phyloP scores from a whole-genome alignment of 2,329 filamentous ascomycete genomes.

The Domatiomyces catenatus region DNA sequence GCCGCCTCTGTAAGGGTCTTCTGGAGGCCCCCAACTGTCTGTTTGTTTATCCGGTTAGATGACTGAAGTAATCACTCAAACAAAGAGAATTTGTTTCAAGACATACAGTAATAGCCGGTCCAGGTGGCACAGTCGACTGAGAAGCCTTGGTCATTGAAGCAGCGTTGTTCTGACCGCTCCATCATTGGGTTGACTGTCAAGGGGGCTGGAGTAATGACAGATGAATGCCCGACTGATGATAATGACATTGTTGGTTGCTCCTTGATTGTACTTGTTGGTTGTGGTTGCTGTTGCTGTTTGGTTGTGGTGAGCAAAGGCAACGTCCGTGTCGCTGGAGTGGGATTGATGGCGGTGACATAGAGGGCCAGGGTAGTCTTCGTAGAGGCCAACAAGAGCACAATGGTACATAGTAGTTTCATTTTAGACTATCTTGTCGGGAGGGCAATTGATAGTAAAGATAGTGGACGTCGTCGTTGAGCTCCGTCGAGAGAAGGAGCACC shows the following conservation, averaged over 20 bases:
- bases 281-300: background rate
- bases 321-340: background rate
- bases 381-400: background rate
- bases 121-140: conserved; percentile 17
- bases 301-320: background rate
- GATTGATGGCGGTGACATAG: background rate
- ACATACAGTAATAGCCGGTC: conserved; percentile 16
- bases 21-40: conserved; percentile 17
- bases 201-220: conserved; percentile 14
- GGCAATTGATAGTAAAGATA: background rate
- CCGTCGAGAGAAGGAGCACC: background rate
- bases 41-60: background rate
- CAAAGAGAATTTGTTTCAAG: background rate
- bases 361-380: background rate
- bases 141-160: conserved; percentile 17
- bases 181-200: conserved; percentile 7
- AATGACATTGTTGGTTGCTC: background rate
- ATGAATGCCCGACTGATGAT: background rate
- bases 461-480: background rate
- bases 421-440: background rate
- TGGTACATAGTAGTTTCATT: background rate
- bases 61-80: background rate
- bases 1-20: conserved; percentile 13
- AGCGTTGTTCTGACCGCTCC: conserved; percentile 10
- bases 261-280: background rate